phyloP scores from a whole-genome alignment of 2,329 filamentous ascomycete species.

The Tolypocladium tundrense region DNA sequence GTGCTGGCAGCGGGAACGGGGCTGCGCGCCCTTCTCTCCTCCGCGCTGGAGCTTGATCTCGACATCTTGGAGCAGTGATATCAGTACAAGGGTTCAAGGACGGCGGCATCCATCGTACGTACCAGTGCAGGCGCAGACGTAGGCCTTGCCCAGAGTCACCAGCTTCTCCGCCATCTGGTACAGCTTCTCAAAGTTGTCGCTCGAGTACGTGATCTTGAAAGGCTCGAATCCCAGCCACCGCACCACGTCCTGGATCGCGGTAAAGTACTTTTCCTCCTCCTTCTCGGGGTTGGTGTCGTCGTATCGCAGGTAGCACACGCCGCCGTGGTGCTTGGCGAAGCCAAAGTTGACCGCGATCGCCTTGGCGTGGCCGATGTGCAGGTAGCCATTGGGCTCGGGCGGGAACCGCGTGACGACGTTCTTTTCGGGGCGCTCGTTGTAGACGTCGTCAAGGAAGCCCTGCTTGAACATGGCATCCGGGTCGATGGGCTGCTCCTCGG shows the following conservation, averaged over 20 bases:
- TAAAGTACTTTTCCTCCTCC: constrained; percentile 84
- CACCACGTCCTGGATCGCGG: constrained; percentile 80
- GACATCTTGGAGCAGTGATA: constrained; percentile 35
- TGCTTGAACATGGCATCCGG: constrained; percentile 67
- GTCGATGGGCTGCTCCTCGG: constrained; percentile 30
- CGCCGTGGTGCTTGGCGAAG: constrained; percentile 76
- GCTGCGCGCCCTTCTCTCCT: constrained; percentile 56
- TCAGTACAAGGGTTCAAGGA: not conserved
- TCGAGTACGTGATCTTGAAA: constrained; percentile 62
- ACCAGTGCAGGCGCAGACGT: constrained; percentile 77
- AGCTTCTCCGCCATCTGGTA: constrained; percentile 80
- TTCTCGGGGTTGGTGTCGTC: constrained; percentile 95
- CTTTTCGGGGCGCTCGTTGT: constrained; percentile 53
- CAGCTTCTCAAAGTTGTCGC: constrained; percentile 74
- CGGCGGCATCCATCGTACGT: constrained; percentile 29
- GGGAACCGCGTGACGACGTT: constrained; percentile 64
- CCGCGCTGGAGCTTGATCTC: constrained; percentile 84
- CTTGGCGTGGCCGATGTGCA: constrained; percentile 91
- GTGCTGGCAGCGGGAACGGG: constrained; percentile 72
- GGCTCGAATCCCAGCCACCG: constrained; percentile 60
- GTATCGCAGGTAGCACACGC: constrained; percentile 45
- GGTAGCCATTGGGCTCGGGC: constrained; percentile 83
- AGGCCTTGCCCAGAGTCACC: constrained; percentile 56
- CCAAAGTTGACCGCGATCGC: constrained; percentile 96
- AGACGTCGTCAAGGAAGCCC: constrained; percentile 65